A percentile compares a stretch with the other conserved stretches of the same genome.
phyloP scores from a whole-genome alignment of 345 rosid species.

The Eutrema yunnanense region DNA sequence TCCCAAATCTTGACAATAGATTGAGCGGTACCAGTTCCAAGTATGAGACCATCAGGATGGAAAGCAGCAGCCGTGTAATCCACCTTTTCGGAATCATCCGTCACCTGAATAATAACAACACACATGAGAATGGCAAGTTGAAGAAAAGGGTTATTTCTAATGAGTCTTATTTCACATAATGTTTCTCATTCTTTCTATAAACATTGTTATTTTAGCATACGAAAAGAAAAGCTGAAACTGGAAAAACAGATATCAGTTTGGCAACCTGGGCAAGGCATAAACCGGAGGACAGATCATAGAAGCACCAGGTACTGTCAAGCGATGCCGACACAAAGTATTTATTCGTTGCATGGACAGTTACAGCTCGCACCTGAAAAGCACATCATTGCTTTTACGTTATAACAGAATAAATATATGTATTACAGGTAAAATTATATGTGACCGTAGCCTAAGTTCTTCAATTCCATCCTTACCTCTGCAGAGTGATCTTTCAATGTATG shows the following conservation, averaged over 20 bases:
- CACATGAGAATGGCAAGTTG: background rate
- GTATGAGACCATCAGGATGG: slow-evolving; percentile 99
- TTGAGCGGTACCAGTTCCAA: slow-evolving; percentile 89
- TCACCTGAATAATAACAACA: slow-evolving; percentile 50
- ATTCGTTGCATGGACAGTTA: slow-evolving; percentile 93
- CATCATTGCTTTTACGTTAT: background rate
- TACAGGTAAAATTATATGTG: background rate
- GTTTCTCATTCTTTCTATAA: background rate
- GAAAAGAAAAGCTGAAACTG: background rate
- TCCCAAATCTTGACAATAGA: slow-evolving; percentile 94
- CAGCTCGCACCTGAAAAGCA: slow-evolving; percentile 85
- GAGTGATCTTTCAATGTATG: slow-evolving; percentile 81
- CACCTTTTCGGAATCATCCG: slow-evolving; percentile 47
- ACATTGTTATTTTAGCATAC: background rate
- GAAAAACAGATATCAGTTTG: background rate
- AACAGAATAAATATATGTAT: background rate
- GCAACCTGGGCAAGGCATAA: slow-evolving; percentile 81
- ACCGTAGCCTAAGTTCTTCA: background rate
- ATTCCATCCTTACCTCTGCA: slow-evolving; percentile 63
- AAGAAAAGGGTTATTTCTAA: background rate
- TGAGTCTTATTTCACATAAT: background rate
- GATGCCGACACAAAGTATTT: slow-evolving; percentile 96
- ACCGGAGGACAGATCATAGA: slow-evolving; percentile 90
- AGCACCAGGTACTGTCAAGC: slow-evolving; percentile 91
- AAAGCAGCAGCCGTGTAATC: slow-evolving; percentile 97